Percentiles rank a stretch among this genome's conserved stretches.
These are phyloP conservation scores for Blastobotrys petasosporus DNA, from an alignment of 1,139 yeast species.

Conservation along the genomic window DNA sequence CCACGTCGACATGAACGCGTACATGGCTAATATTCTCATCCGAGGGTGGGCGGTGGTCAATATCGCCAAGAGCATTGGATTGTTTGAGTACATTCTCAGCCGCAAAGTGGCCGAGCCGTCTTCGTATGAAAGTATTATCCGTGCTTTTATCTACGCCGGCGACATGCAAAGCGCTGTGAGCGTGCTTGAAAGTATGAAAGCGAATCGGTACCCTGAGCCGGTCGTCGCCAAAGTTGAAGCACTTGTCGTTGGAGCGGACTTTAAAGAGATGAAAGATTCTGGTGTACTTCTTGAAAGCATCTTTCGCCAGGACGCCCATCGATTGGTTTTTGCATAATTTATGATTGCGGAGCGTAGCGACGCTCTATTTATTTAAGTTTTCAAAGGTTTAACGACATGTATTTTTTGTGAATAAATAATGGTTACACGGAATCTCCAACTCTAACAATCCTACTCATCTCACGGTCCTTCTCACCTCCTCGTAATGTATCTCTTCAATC, in stretches of 20 bases:
- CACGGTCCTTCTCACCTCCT: no score
- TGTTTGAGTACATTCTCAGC: constrained; percentile 30
- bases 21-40: constrained; percentile 35
- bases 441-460: no score
- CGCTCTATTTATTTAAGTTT: no score
- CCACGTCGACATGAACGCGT: constrained; percentile 33
- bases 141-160: constrained; percentile 31
- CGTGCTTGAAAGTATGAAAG: constrained; percentile 27
- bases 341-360: no score
- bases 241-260: constrained; percentile 11
- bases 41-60: constrained; percentile 37
- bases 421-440: no score
- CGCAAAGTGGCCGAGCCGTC: constrained; percentile 34
- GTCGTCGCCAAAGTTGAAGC: constrained; percentile 27
- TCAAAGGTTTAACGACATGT: no score
- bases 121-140: constrained; percentile 34
- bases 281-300: constrained; percentile 21
- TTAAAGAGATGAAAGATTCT: constrained; percentile 5
- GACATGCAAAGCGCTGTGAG: constrained; percentile 26
- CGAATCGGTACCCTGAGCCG: constrained; percentile 29
- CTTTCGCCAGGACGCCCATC: constrained; percentile 23
- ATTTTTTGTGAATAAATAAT: no score
- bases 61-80: constrained; percentile 29
- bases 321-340: constrained; percentile 5
- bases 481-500: no score